Conservation (phyloP, 306 rosid species). For the peach (Prunus persica) region DNA sequence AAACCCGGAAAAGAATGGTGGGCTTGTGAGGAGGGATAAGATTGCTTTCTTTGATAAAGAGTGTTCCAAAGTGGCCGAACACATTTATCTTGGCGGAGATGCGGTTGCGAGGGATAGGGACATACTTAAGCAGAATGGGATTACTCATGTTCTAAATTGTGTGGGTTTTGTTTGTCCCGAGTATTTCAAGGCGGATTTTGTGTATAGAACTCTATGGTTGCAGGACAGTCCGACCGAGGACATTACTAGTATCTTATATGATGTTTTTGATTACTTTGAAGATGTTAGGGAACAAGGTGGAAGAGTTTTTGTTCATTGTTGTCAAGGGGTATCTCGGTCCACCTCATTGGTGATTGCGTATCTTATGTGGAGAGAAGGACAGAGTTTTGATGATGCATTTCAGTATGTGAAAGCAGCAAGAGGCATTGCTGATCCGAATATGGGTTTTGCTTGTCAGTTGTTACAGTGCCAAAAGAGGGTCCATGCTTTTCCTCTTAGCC, state of each 20-base stretch:
- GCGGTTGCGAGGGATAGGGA: constrained; percentile 96
- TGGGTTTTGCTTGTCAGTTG: constrained; percentile 99
- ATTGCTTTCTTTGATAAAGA: constrained; percentile 96
- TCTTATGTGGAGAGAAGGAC: constrained; percentile 99
- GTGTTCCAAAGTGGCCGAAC: constrained; percentile 94
- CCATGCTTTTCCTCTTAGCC: constrained; percentile 95
- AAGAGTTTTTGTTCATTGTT: constrained; percentile 96
- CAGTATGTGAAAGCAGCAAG: constrained; percentile 99
- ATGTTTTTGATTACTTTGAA: constrained; percentile 97
- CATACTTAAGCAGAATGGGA: constrained; percentile 80
- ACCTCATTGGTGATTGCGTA: constrained; percentile 97
- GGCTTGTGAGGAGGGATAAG: constrained; percentile 95
- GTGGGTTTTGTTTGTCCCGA: constrained; percentile 98
- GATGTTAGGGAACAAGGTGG: constrained; percentile 92
- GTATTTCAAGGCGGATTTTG: constrained; percentile 81
- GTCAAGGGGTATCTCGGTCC: constrained; percentile 98
- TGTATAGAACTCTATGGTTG: constrained; percentile 93
- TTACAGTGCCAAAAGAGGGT: constrained; percentile 99
- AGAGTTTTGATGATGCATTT: constrained; percentile 98
- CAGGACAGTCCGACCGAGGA: constrained; percentile 98
- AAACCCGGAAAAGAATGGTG: constrained; percentile 71
- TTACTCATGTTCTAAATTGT: constrained; percentile 91
- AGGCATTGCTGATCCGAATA: constrained; percentile 97
- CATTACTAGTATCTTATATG: constrained; percentile 89
- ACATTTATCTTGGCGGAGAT: constrained; percentile 95